phyloP scores from a whole-genome alignment of 2,329 filamentous ascomycete species.

The Trichophyton schoenleinii region DNA sequence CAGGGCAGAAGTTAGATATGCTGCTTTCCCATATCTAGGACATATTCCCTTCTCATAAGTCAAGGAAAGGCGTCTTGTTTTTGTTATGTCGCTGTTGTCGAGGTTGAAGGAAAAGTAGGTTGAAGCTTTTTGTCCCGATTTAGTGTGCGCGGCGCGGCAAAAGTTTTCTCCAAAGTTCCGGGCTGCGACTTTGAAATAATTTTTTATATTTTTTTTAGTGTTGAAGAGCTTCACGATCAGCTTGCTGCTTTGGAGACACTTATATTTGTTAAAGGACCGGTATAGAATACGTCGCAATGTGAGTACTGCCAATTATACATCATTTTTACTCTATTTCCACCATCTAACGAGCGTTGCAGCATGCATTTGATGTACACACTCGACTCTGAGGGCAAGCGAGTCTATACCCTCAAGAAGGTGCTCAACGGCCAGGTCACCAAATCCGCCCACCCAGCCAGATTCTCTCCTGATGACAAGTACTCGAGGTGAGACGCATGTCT shows the following conservation, averaged over 20 bases:
- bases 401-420: constrained; percentile 93
- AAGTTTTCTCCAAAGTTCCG: background rate
- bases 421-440: constrained; percentile 73
- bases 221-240: background rate
- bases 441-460: constrained; percentile 88
- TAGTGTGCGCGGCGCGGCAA: constrained; percentile 1
- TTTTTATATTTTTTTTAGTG: background rate
- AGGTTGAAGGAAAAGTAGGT: background rate
- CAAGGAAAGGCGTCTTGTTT: background rate
- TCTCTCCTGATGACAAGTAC: constrained; percentile 98
- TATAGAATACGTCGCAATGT: background rate
- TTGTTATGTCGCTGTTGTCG: background rate
- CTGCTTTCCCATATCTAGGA: background rate
- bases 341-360: constrained; percentile 14
- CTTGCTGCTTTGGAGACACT: background rate
- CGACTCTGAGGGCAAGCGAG: constrained; percentile 68
- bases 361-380: constrained; percentile 81
- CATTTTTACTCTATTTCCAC: background rate
- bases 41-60: background rate
- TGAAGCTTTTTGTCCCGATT: background rate
- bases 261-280: background rate
- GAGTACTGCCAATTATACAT: background rate
- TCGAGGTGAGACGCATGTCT: constrained; percentile 44
- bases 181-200: background rate
- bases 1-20: background rate